Base-by-base conservation (phyloP, 148 eudicot genomes). In the Hydrangea macrophylla region DNA sequence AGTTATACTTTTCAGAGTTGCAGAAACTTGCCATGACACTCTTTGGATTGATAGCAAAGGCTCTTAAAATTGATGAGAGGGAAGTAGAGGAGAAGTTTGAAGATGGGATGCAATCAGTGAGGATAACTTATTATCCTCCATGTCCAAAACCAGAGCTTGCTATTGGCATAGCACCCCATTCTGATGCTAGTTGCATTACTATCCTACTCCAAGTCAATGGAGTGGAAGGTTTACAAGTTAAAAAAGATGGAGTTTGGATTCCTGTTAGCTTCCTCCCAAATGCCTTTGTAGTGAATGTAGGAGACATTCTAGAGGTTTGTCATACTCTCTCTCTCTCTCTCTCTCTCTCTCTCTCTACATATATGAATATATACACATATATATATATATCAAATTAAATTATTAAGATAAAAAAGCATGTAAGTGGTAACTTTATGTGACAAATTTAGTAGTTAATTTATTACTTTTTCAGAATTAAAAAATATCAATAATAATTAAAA, bases 231-330 rank as follows among this genome's bases (percentile, higher is more conserved):
- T 57, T 67, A 9, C 59, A 67, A 67, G 50, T 67, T 54, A 67
- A 67, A 28, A 67, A 67, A 67, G 70, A 67, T 54, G 70, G 60
- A 28, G 32, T 33, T 53, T 67, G 70, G 70, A 67, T 67, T 33
- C 70, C 70, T 35, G 70, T 67, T 15, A 25, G 55, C 13, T 26
- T 54, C 44, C 60, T 67, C 42, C 60, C 70, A 32, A 37, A 67
- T 67, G 24, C 59, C 32, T 67, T 67, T 55, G 5, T 67, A 51
- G 60, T 67, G 22, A 67, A 67, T 35, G 60, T 67, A 0, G 70
- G 70, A 22, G 70, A 67, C 27, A 13, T 53, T 33, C 15, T 67
- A 35, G 70, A 67, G 70, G 70, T 67, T 45, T 28, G 33, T 5
- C 5, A 8, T 8, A 18, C n/a, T 18, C 22, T 53, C 60, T 25